Base-by-base conservation (phyloP, 1,139 yeast species). In the Yamadazyma membranifaciens region DNA sequence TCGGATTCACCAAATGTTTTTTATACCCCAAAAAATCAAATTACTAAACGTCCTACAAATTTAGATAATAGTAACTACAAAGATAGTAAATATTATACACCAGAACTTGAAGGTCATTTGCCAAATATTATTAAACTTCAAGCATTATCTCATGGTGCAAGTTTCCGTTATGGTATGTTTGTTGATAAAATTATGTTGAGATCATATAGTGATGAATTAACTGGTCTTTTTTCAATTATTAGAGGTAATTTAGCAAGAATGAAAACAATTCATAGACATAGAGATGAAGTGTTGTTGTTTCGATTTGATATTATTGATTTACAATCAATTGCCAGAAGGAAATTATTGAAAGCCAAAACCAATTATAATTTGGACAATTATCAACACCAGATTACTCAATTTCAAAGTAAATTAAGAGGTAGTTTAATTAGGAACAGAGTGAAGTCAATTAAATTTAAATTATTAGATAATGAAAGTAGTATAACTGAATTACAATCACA, bases 71-170 rank as follows among this genome's bases (percentile, higher is more conserved):
- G 31, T 4, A 27, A 44, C 22, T 41, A 43, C 27, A 44, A 40
- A 36, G 48, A 46, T 2, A 46, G 47, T 28, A 22, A 33, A 33
- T 55, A 45, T 41, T 56, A 56, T 49, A 52, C 55, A 37, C 60
- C 60, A n/a, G 65, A 60, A 37, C 46, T 65, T 27, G 62, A 61
- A 2, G 27, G 43, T 5, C 54, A 63, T 37, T 37, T 52, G 2
- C 20, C 47, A 4, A 56, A 67, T 40, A 55, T 71, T 33, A 55
- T 70, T 54, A 62, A 64, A 43, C 64, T 84, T 25, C 92, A 85
- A 56, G 74, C 88, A 0, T 61, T 81, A 25, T 73, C 84, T 7
- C 68, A 86, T 49, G 92, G 91, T 22, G 82, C 86, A 1, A 69
- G 78, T 40, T 64, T 78, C 46, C 70, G 94, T 37, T 85, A 81